Base-by-base conservation (phyloP, 768 basidiomycete species). In the Hericium coralloides region DNA sequence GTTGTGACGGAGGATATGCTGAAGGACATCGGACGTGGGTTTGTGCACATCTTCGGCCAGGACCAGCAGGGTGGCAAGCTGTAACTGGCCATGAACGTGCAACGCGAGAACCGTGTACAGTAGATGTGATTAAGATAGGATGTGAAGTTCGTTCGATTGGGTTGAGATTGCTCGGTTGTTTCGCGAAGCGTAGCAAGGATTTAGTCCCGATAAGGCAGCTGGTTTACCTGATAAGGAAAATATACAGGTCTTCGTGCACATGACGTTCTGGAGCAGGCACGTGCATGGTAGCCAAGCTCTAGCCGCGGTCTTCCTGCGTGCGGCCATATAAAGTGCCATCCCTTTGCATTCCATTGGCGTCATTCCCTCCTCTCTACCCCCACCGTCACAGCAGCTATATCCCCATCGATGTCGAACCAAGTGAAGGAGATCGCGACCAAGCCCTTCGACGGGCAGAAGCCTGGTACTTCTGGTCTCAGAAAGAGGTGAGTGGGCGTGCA, bases 391-490 rank as follows among this genome's bases (percentile, higher is more conserved):
- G 12, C 43, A 17, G 20, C 31, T 31, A 31, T 31, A n/a, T 45
- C 12, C 2, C 20, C 49, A 20, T 22, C 49, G 17, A 80, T 80
- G 79, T 68, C 73, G 12, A 62, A 66, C 64, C 70, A 72, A 55
- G 70, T 87, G 68, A 79, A 87, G 72, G 83, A 87, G 63, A 78
- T 97, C 53, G 55, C 75, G 26, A 97, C 94, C 3, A 93, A 86
- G 69, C 87, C 92, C 20, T 95, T 83, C 68, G 89, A 93, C 3
- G 94, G 91, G 63, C 92, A 95, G 75, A 98, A 95, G 72, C 97
- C 97, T 22, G 97, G 97, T 59, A 98, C 97, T 12, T 98, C 97
- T 61, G 97, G 97, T 62, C 84, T 98, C 49, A 82, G 97, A 66
- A 98, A 98, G 79, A 83, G 94, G 92, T 92, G 62, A 67, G 76